Percentiles rank a stretch among this genome's conserved stretches.
Conservation (phyloP, 805 yeast species). For the Metschnikowia noctiluminum region DNA sequence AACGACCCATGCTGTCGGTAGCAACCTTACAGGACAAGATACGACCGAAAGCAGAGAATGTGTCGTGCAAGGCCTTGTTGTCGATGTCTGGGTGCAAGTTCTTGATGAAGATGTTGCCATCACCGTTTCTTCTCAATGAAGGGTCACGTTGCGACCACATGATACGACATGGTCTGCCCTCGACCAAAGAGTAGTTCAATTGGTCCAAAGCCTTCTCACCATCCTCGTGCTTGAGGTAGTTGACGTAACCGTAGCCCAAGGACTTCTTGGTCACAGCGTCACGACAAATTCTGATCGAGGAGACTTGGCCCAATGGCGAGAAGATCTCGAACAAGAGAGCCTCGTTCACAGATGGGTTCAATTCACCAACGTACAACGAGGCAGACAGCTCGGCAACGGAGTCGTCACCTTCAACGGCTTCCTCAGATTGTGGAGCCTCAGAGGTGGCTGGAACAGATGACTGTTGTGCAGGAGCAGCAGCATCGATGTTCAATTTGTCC, state of each 20-base stretch:
- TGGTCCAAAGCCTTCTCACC: slow-evolving; percentile 94
- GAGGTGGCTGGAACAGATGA: slow-evolving; percentile 24
- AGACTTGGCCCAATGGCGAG: slow-evolving; percentile 91
- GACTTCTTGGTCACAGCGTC: slow-evolving; percentile 96
- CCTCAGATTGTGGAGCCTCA: slow-evolving; percentile 23
- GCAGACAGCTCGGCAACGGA: slow-evolving; percentile 58
- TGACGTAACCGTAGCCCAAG: slow-evolving; percentile 97
- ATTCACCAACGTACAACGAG: slow-evolving; percentile 96
- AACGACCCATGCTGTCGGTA: slow-evolving; percentile 83
- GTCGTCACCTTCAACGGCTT: slow-evolving; percentile 30
- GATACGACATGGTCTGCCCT: slow-evolving; percentile 96
- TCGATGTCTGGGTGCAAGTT: slow-evolving; percentile 97
- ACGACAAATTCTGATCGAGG: slow-evolving; percentile 98
- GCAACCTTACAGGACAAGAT: slow-evolving; percentile 97
- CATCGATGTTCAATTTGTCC: slow-evolving; percentile 45
- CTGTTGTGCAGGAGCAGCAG: slow-evolving; percentile 31
- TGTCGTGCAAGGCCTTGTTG: slow-evolving; percentile 97
- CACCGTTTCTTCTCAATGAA: slow-evolving; percentile 87
- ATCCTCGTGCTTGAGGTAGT: slow-evolving; percentile 84
- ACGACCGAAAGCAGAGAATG: slow-evolving; percentile 94
- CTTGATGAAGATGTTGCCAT: slow-evolving; percentile 96
- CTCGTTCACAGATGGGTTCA: slow-evolving; percentile 89
- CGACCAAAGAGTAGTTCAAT: slow-evolving; percentile 89
- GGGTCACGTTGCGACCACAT: slow-evolving; percentile 99
- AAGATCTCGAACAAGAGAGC: slow-evolving; percentile 92